Percentiles rank a stretch among this genome's conserved stretches.
Conservation (phyloP, 805 yeast genomes). For the Suhomyces emberorum region DNA sequence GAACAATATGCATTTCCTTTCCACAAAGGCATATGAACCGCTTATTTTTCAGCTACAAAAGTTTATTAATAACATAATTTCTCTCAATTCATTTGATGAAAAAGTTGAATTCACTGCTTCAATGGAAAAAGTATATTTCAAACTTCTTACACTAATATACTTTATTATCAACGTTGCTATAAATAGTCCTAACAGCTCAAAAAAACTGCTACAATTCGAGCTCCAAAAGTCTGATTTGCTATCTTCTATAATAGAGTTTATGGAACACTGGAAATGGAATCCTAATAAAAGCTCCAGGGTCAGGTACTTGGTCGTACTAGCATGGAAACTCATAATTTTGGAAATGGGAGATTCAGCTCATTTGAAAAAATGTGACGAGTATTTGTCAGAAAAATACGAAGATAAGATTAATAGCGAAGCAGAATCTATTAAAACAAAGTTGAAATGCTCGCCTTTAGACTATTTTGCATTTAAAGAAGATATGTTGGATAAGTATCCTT, state of each 20-base stretch:
- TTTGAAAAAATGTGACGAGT: constrained; percentile 43
- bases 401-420: constrained; percentile 22
- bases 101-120: not conserved
- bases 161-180: constrained; percentile 27
- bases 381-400: constrained; percentile 42
- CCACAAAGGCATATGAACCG: constrained; percentile 5
- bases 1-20: constrained; percentile 8
- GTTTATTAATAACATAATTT: not conserved
- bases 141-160: constrained; percentile 33
- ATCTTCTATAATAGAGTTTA: constrained; percentile 40
- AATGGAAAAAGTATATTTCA: constrained; percentile 18
- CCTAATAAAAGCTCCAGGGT: constrained; percentile 41
- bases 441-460: constrained; percentile 75
- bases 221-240: constrained; percentile 40
- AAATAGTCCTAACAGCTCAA: not conserved
- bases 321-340: constrained; percentile 52
- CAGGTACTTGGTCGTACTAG: constrained; percentile 52
- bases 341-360: constrained; percentile 58
- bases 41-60: not conserved
- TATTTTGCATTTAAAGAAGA: constrained; percentile 79
- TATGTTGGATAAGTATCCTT: constrained; percentile 69
- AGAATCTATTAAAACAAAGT: constrained; percentile 18
- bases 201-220: constrained; percentile 11
- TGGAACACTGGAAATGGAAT: constrained; percentile 69
- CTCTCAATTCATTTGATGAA: not conserved